phyloP scores from a whole-genome alignment of 208 protist species.

The Crithidia thermophila region DNA sequence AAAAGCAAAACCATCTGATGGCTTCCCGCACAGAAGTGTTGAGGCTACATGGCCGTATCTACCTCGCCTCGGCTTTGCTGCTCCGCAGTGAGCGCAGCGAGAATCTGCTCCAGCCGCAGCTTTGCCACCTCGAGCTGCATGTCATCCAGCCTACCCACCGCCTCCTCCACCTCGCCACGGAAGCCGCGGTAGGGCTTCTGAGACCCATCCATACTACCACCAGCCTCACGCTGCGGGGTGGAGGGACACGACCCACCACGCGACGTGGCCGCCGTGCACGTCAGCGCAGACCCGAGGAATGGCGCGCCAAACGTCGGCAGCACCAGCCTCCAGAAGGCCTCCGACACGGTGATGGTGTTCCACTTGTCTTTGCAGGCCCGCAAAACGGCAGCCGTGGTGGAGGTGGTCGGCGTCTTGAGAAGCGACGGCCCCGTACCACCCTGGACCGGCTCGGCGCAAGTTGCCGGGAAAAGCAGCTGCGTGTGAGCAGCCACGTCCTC shows the following conservation, averaged over 20 bases:
- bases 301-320: slow-evolving; percentile 23
- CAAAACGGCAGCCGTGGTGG: background rate
- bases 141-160: slow-evolving; percentile 21
- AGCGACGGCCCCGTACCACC: too few relatives aligned
- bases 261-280: background rate
- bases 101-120: slow-evolving; percentile 34
- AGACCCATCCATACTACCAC: background rate
- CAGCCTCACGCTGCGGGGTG: background rate
- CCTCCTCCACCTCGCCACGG: slow-evolving; percentile 29
- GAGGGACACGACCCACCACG: background rate
- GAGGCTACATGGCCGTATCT: too few relatives aligned
- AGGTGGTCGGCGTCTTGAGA: too few relatives aligned
- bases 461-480: background rate
- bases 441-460: too few relatives aligned
- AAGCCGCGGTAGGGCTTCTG: slow-evolving; percentile 18
- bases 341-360: slow-evolving; percentile 17
- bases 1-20: too few relatives aligned
- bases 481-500: background rate
- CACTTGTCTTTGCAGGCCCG: slow-evolving; percentile 22
- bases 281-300: background rate
- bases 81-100: slow-evolving; percentile 18
- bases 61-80: background rate
- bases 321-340: slow-evolving; percentile 27
- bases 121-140: slow-evolving; percentile 40
- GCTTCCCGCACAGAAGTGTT: too few relatives aligned